phyloP scores from a whole-genome alignment of 208 protist species.

The Novymonas esmeraldas region DNA sequence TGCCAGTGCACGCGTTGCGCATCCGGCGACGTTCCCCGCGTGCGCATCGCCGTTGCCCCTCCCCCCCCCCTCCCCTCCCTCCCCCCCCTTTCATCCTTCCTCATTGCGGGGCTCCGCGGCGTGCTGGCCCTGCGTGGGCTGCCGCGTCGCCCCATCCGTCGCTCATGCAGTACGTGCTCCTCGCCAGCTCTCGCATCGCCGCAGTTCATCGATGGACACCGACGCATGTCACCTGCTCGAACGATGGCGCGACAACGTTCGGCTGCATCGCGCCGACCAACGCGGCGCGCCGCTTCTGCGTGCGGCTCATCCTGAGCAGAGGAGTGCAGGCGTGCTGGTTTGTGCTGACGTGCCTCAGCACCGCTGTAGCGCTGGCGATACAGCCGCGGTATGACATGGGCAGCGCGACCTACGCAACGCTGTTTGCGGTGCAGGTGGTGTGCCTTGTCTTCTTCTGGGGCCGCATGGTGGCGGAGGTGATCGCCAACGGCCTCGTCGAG shows the following conservation, averaged over 20 bases:
- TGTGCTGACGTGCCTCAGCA: constrained; percentile 32
- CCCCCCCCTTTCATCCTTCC: too few species aligned
- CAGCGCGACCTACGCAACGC: constrained; percentile 11
- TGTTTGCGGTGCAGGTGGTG: constrained; percentile 35
- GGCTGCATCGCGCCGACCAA: background rate
- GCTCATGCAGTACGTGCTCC: constrained; percentile 24
- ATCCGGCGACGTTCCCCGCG: too few species aligned
- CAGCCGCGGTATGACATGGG: constrained; percentile 47
- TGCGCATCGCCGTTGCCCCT: background rate
- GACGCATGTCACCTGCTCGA: background rate
- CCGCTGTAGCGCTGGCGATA: constrained; percentile 34
- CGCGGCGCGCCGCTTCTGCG: constrained; percentile 11
- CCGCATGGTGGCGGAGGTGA: constrained; percentile 52
- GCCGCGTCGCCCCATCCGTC: too few species aligned
- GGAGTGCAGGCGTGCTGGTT: constrained; percentile 28
- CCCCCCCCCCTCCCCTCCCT: background rate
- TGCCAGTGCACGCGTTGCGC: too few species aligned
- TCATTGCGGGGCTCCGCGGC: too few species aligned
- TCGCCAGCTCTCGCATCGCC: constrained; percentile 4
- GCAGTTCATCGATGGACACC: constrained; percentile 25
- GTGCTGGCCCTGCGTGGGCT: too few species aligned
- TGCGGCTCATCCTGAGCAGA: constrained; percentile 1
- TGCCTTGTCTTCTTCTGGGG: constrained; percentile 56
- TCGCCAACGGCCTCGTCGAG: constrained; percentile 40
- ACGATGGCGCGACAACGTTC: constrained; percentile 11